These are phyloP conservation scores for Chalaropsis thielavioides DNA, from an alignment of 2,329 filamentous ascomycete species.

Conservation along the genomic window DNA sequence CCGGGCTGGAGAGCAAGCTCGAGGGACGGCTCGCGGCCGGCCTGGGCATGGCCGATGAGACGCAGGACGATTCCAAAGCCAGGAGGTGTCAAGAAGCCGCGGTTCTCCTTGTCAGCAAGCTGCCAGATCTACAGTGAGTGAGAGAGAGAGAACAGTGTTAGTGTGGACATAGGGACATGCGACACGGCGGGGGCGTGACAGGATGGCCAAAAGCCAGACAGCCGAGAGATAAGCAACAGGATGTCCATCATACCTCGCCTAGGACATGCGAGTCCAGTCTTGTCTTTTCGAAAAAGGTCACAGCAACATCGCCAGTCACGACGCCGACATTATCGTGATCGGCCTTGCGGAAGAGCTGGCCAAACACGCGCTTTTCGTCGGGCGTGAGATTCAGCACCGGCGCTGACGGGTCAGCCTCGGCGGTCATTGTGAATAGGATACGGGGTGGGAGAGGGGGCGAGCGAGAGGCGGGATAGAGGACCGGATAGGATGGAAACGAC, in stretches of 20 bases:
- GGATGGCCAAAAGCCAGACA: background rate
- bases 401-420: constrained; percentile 21
- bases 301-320: constrained; percentile 87
- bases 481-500: background rate
- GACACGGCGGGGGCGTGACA: background rate
- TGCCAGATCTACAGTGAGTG: constrained; percentile 70
- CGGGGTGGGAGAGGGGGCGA: background rate
- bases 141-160: background rate
- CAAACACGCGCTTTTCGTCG: constrained; percentile 89
- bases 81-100: constrained; percentile 78
- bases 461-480: background rate
- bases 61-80: constrained; percentile 88
- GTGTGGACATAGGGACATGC: background rate
- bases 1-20: constrained; percentile 75
- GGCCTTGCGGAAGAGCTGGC: constrained; percentile 82
- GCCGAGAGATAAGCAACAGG: background rate
- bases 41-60: constrained; percentile 91
- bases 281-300: constrained; percentile 97
- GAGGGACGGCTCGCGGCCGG: constrained; percentile 62
- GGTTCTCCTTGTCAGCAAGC: constrained; percentile 92
- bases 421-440: background rate
- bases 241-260: constrained; percentile 53
- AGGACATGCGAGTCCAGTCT: constrained; percentile 71
- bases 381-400: constrained; percentile 71
- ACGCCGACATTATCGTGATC: constrained; percentile 86